Conservation (phyloP, 2,329 filamentous ascomycete species). For the Shiraia bambusicola region DNA sequence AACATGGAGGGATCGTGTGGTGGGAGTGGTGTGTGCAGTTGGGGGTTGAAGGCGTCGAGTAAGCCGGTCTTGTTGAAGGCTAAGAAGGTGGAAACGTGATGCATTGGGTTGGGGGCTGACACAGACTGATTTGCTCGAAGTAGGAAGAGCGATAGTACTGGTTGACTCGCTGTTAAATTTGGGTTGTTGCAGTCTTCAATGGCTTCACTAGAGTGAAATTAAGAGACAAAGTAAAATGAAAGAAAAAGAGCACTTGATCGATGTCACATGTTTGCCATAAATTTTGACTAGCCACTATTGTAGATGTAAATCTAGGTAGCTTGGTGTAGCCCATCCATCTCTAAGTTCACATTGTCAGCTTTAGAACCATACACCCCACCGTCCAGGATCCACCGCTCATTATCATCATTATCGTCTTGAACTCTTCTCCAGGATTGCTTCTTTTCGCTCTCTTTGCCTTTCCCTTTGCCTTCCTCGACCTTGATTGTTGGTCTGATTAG, state of each 20-base stretch:
- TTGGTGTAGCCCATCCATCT: slow-evolving; percentile 16
- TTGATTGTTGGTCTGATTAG: slow-evolving; percentile 64
- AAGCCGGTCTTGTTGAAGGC: slow-evolving; percentile 6
- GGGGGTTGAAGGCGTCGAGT: slow-evolving; percentile 10
- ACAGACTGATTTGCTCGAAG: too few relatives aligned
- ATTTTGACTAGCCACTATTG: too few relatives aligned
- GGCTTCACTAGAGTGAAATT: too few relatives aligned
- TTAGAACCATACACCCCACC: slow-evolving; percentile 50
- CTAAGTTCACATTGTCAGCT: slow-evolving; percentile 18
- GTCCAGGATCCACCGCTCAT: slow-evolving; percentile 56
- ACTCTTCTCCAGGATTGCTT: slow-evolving; percentile 52
- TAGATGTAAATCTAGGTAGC: background rate
- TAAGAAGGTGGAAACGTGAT: background rate
- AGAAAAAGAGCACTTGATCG: too few relatives aligned
- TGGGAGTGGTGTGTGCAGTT: slow-evolving; percentile 22
- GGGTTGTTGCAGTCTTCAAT: too few relatives aligned
- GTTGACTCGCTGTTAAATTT: too few relatives aligned
- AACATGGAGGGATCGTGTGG: slow-evolving; percentile 21
- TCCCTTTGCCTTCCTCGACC: slow-evolving; percentile 57
- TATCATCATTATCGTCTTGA: slow-evolving; percentile 56
- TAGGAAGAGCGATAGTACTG: too few relatives aligned
- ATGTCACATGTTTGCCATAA: too few relatives aligned
- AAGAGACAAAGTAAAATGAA: too few relatives aligned
- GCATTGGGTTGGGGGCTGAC: too few relatives aligned
- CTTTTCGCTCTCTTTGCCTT: slow-evolving; percentile 42